Conservation (phyloP, 1,139 yeast genomes). For the Blastobotrys persicus region DNA sequence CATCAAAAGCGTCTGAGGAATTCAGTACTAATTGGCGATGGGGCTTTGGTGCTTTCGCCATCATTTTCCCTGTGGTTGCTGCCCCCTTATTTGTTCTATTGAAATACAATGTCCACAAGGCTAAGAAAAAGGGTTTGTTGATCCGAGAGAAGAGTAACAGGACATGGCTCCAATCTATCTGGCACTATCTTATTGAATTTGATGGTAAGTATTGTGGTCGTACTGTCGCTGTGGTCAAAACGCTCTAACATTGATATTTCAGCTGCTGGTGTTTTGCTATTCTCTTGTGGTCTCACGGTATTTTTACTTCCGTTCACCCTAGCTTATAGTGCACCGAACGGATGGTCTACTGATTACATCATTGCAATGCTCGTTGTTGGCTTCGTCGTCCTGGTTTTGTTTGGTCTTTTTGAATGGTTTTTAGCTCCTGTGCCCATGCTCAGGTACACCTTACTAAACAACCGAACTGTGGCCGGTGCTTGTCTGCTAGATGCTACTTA, state of each 20-base stretch:
- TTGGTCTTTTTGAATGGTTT: slow-evolving; percentile 34
- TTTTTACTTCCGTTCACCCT: slow-evolving; percentile 41
- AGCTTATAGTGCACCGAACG: slow-evolving; percentile 31
- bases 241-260: not conserved
- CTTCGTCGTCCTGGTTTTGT: slow-evolving; percentile 28
- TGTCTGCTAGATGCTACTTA: slow-evolving; percentile 28
- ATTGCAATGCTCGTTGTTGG: slow-evolving; percentile 40
- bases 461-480: slow-evolving; percentile 37
- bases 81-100: slow-evolving; percentile 34
- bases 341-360: slow-evolving; percentile 32
- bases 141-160: slow-evolving; percentile 21
- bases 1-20: slow-evolving; percentile 27
- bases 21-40: slow-evolving; percentile 35
- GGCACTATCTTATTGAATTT: slow-evolving; percentile 32
- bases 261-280: slow-evolving; percentile 36
- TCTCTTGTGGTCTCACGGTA: slow-evolving; percentile 37
- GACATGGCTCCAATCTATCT: slow-evolving; percentile 20
- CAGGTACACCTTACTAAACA: slow-evolving; percentile 27
- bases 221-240: too few relatives aligned
- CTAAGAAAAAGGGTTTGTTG: slow-evolving; percentile 28
- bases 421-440: slow-evolving; percentile 35
- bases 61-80: slow-evolving; percentile 37
- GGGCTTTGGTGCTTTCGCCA: slow-evolving; percentile 39
- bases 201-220: slow-evolving; percentile 28
- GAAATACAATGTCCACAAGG: slow-evolving; percentile 28